Evolutionary conservation across 345 rosid species (phyloP), one percentile per base, ranked within the genome.

Genomic region (Theobroma cacao): DNA sequence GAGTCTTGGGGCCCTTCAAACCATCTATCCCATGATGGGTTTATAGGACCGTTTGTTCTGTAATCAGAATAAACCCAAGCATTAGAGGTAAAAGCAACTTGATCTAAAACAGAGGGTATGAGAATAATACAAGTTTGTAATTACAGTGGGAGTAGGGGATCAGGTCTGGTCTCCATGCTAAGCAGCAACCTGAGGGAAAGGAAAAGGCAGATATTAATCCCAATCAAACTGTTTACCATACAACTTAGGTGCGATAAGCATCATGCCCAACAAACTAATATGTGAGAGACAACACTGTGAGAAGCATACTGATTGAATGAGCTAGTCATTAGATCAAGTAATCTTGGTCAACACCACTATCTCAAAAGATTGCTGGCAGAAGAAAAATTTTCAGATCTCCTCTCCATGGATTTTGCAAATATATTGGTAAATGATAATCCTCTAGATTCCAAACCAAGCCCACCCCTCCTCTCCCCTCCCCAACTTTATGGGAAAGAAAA

Each of bases 1-100:
- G 89, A 80, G 62, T 90, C 91, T 70, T 85, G 91, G 0, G 91
- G 89, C 78, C 92, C 85, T 82, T 92, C 92, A 82, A 92, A 92
- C 94, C 97, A 92, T 73, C 91, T 81, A 60, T 92, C 97, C 92
- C 97, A 92, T 66, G 59, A 59, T 14, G 87, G 83, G 83, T 90
- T 83, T 53, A 83, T 53, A 65, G 91, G 90, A 60, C 92, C 94
- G 73, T 33, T 87, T 62, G 92, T 92, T 86, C 97, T 92, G 94
- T 53, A 76, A 74, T 56, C 66, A 50, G n/a, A 41, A 45, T 14
- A 77, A 31, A 66, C 34, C 17, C 62, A 59, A 31, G 80, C 15
- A 78, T 72, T 10, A 60, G 61, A 62, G 40, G 76, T 7, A 56
- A 17, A 75, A 45, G 12, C 30, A 78, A 38, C 41, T 63, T 22